Percentiles rank a stretch among this genome's conserved stretches.
Evolutionary conservation across 495 filamentous ascomycete species (phyloP).

Genomic region (Podospora conica): DNA sequence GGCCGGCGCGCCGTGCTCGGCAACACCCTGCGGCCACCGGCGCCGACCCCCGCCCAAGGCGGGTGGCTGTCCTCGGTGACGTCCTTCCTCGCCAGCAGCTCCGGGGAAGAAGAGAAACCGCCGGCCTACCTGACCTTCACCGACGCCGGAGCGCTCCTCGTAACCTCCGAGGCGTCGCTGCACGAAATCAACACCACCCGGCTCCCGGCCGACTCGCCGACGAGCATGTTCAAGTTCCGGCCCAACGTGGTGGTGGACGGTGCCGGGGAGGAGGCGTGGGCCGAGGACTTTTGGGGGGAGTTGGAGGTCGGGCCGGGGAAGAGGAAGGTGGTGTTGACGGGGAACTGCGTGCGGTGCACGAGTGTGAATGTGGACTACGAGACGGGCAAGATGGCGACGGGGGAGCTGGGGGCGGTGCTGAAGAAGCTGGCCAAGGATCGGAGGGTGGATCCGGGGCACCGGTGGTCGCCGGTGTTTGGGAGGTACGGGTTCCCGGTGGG

Average conservation of each 20-base stretch:
- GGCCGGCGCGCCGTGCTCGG: constrained; percentile 61
- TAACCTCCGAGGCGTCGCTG: constrained; percentile 66
- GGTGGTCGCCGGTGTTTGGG: constrained; percentile 78
- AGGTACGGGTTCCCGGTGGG: constrained; percentile 63
- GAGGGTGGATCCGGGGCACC: constrained; percentile 65
- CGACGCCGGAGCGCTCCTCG: constrained; percentile 70
- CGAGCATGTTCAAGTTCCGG: constrained; percentile 76
- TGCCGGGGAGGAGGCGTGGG: constrained; percentile 53
- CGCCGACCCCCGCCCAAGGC: background rate
- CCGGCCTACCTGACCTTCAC: constrained; percentile 58
- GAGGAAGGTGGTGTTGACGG: constrained; percentile 52
- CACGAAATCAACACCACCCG: constrained; percentile 53
- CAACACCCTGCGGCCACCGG: constrained; percentile 33
- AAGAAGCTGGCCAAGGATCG: constrained; percentile 76
- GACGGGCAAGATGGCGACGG: constrained; percentile 60
- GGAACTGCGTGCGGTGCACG: constrained; percentile 74
- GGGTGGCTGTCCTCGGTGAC: constrained; percentile 45
- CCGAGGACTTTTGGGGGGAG: constrained; percentile 85
- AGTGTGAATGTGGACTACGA: constrained; percentile 79
- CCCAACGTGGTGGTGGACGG: constrained; percentile 74
- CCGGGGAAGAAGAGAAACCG: constrained; percentile 9
- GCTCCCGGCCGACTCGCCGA: constrained; percentile 45
- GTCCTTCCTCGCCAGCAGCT: constrained; percentile 14
- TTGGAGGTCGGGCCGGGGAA: constrained; percentile 37
- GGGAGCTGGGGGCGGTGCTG: constrained; percentile 59